Evolutionary conservation across 2,329 filamentous ascomycete genomes (phyloP).

Genomic region (Aspergillus sp.): DNA sequence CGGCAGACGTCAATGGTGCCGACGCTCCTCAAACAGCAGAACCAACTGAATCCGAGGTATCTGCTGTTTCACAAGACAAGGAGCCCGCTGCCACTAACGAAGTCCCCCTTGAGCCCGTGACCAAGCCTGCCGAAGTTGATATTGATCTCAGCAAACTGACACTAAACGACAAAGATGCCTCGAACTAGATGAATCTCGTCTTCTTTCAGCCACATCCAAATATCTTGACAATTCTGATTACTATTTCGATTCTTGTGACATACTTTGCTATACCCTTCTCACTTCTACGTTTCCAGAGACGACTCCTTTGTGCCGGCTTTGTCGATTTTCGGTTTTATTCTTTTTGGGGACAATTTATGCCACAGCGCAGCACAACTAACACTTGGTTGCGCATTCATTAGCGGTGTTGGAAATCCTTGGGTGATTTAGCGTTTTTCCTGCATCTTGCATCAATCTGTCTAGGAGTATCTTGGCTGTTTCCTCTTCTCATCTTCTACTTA

Average conservation of each 20-base stretch:
- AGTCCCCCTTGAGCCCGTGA: neutral
- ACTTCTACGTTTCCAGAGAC: slow-evolving; percentile 13
- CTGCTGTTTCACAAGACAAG: neutral
- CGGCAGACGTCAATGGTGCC: neutral
- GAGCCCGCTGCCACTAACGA: slow-evolving; percentile 7
- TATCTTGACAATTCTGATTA: neutral
- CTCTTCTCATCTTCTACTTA: neutral
- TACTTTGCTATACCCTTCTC: slow-evolving; percentile 21
- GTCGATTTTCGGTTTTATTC: slow-evolving; percentile 6
- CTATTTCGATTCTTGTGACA: slow-evolving; percentile 16
- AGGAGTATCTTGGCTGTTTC: slow-evolving; percentile 9
- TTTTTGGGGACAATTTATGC: slow-evolving; percentile 8
- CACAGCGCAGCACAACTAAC: slow-evolving; percentile 9
- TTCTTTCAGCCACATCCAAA: neutral
- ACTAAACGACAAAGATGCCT: slow-evolving; percentile 15
- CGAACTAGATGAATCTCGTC: slow-evolving; percentile 5
- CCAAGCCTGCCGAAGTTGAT: slow-evolving; percentile 22
- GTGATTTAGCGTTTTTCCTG: slow-evolving; percentile 15
- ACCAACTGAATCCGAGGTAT: slow-evolving; percentile 3
- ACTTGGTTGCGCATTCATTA: slow-evolving; percentile 15
- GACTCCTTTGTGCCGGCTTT: slow-evolving; percentile 5
- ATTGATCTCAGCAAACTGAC: slow-evolving; percentile 27
- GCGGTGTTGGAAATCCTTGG: slow-evolving; percentile 17
- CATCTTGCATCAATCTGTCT: slow-evolving; percentile 12
- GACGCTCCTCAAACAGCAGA: slow-evolving; percentile 1